phyloP scores from a whole-genome alignment of 768 basidiomycete genomes.

The Dioszegia aurantiaca region DNA sequence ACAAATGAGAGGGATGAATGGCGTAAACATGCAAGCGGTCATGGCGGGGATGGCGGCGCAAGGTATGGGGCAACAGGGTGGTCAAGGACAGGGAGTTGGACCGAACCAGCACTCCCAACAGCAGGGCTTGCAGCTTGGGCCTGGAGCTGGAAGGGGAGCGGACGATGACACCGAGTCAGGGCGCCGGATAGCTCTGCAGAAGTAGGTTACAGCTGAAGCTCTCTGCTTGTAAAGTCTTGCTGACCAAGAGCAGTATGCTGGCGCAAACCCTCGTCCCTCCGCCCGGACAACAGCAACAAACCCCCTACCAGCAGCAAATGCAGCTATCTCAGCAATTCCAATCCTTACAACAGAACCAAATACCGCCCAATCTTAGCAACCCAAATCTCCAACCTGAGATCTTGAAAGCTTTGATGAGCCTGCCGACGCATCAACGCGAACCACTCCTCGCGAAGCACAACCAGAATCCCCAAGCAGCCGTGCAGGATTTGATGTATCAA shows the following conservation, averaged over 20 bases:
- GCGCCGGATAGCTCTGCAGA: conserved; percentile 26
- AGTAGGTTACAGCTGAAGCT: conserved; percentile 19
- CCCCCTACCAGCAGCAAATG: conserved; percentile 12
- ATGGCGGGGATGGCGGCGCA: conserved; percentile 11
- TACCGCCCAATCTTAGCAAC: background rate
- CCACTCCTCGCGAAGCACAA: conserved; percentile 9
- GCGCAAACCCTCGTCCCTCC: conserved; percentile 17
- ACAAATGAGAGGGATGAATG: conserved; percentile 9
- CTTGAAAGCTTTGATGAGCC: background rate
- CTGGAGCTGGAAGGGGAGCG: background rate
- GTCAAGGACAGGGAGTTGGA: background rate
- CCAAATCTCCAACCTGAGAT: conserved; percentile 6
- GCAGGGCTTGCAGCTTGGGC: conserved; percentile 17
- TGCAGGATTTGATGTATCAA: conserved; percentile 13
- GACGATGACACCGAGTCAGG: conserved; percentile 20
- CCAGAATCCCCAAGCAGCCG: background rate
- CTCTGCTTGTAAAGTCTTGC: background rate
- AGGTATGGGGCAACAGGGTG: conserved; percentile 5
- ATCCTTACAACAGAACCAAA: conserved; percentile 14
- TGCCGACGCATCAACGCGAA: background rate
- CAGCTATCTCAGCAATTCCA: conserved; percentile 10
- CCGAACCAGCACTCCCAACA: conserved; percentile 23
- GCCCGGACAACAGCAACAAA: conserved; percentile 10
- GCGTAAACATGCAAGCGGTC: conserved; percentile 20
- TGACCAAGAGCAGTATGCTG: conserved; percentile 22